phyloP scores from a whole-genome alignment of 306 rosid genomes.

The Trichosanthes cucumerina region DNA sequence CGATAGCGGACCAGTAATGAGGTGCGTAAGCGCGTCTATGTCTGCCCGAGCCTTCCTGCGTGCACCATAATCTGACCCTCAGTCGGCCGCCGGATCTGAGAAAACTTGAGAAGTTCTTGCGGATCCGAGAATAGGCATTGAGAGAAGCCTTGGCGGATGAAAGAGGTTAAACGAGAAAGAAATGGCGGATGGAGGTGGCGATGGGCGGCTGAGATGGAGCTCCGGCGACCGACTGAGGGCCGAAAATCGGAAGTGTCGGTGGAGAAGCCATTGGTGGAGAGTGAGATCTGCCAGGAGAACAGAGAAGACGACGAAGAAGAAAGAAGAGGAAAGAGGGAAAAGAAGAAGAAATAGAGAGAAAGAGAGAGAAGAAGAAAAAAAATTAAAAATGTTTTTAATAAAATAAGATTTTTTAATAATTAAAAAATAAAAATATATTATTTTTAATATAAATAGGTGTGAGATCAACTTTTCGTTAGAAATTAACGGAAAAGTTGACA shows the following conservation, averaged over 20 bases:
- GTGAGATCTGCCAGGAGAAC: constrained; percentile 6
- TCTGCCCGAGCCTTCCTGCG: constrained; percentile 72
- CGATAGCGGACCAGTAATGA: constrained; percentile 57
- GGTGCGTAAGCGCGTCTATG: constrained; percentile 64
- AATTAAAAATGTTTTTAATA: too few relatives aligned
- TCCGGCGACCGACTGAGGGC: constrained; percentile 20
- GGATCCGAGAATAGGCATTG: constrained; percentile 93
- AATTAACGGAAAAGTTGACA: too few relatives aligned
- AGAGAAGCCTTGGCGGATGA: constrained; percentile 58
- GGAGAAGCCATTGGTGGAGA: constrained; percentile 52
- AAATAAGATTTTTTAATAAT: too few relatives aligned
- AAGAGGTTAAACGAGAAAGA: constrained; percentile 53
- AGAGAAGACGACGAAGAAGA: too few relatives aligned
- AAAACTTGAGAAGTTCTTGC: constrained; percentile 62
- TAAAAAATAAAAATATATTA: too few relatives aligned
- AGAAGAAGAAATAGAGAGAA: too few relatives aligned
- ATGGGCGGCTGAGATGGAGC: constrained; percentile 46
- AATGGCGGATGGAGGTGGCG: constrained; percentile 78
- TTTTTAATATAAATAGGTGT: too few relatives aligned
- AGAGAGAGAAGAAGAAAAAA: too few relatives aligned
- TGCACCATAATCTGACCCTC: constrained; percentile 71
- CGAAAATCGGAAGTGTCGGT: constrained; percentile 73
- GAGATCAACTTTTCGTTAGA: too few relatives aligned
- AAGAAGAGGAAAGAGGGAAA: too few relatives aligned
- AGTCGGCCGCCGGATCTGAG: too few relatives aligned